Percentiles rank a stretch among this genome's conserved stretches.
These are phyloP conservation scores for Chlorella sp. DNA, from an alignment of 139 green algal genomes.

Conservation along the genomic window DNA sequence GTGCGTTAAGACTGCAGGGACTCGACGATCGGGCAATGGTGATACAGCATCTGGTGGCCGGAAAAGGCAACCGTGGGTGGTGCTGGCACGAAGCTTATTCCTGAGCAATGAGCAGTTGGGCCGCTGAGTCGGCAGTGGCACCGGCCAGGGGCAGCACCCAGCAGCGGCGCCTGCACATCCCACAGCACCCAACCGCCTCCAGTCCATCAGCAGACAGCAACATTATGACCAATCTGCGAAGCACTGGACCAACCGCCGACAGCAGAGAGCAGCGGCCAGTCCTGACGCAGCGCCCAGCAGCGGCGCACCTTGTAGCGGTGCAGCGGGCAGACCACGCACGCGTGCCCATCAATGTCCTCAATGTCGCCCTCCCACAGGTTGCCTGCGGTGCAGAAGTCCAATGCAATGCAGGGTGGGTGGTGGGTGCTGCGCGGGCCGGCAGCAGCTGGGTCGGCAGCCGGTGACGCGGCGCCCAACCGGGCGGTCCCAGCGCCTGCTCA, in stretches of 20 bases:
- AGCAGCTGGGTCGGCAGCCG: not conserved
- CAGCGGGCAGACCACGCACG: conserved; percentile 49
- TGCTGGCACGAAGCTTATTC: not conserved
- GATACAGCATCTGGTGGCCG: not conserved
- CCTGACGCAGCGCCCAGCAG: not conserved
- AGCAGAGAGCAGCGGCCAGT: not conserved
- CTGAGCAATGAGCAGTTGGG: too few relatives aligned
- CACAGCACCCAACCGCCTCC: not conserved
- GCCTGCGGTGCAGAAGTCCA: not conserved
- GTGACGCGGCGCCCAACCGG: too few relatives aligned
- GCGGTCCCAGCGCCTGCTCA: too few relatives aligned
- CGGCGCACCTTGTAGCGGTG: conserved; percentile 40
- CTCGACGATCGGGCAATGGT: not conserved
- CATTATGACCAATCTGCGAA: not conserved
- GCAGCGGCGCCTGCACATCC: too few relatives aligned
- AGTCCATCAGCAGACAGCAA: too few relatives aligned
- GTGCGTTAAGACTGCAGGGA: not conserved
- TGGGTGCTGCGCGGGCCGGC: not conserved
- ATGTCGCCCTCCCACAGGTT: conserved; percentile 44
- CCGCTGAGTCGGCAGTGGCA: too few relatives aligned
- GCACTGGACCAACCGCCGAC: not conserved
- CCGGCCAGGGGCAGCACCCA: not conserved
- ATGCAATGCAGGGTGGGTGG: not conserved
- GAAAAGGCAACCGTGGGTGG: not conserved
- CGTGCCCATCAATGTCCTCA: conserved; percentile 42